Evolutionary conservation across 768 basidiomycete genomes (phyloP).

Genomic region (Rhodotorula toruloides): DNA sequence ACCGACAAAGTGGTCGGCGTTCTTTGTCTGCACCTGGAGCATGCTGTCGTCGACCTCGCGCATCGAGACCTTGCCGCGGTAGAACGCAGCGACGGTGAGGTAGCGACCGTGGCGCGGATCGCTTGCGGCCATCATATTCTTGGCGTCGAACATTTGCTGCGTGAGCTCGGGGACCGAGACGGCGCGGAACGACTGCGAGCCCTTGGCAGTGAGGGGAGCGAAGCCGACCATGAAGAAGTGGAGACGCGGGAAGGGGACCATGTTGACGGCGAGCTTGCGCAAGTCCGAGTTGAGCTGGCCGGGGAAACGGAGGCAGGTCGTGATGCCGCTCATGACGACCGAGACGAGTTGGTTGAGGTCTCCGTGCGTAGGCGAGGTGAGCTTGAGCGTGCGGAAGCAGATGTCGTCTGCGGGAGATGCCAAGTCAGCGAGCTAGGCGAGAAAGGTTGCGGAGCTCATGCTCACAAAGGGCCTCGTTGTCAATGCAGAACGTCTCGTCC

Average conservation of each 20-base stretch:
- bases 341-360: conserved; percentile 98
- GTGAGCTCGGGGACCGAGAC: conserved; percentile 96
- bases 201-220: conserved; percentile 71
- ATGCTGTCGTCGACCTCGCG: conserved; percentile 99
- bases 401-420: conserved; percentile 61
- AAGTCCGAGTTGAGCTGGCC: conserved; percentile 99
- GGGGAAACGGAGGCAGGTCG: conserved; percentile 98
- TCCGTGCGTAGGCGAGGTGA: conserved; percentile 87
- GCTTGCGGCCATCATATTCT: conserved; percentile 99
- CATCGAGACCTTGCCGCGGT: conserved; percentile 99
- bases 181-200: conserved; percentile 68
- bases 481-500: conserved; percentile 99
- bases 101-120: conserved; percentile 96
- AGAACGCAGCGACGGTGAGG: conserved; percentile 93
- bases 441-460: too few species aligned
- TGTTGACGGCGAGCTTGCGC: conserved; percentile 97
- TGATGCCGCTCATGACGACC: conserved; percentile 97
- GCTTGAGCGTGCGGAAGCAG: conserved; percentile 95
- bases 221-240: conserved; percentile 99
- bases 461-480: conserved; percentile 83
- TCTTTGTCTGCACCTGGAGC: conserved; percentile 66
- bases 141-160: conserved; percentile 98
- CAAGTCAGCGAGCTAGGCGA: too few species aligned
- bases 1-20: conserved; percentile 89
- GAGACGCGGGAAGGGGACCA: conserved; percentile 71